Percentiles rank a stretch among this genome's conserved stretches.
phyloP scores from a whole-genome alignment of 1,284 basidiomycete genomes.

The Ustilago bromivora region DNA sequence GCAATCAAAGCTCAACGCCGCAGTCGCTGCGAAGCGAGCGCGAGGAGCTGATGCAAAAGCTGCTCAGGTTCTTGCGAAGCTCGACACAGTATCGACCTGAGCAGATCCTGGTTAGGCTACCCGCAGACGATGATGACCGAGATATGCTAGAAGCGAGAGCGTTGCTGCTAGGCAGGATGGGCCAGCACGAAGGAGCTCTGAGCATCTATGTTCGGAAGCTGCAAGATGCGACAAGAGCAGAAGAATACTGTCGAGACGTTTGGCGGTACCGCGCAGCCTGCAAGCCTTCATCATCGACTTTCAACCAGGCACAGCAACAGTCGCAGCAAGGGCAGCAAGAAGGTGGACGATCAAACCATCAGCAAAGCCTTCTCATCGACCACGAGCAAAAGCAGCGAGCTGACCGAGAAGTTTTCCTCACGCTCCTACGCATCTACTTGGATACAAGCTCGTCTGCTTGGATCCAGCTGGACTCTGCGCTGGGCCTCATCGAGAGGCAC shows the following conservation, averaged over 20 bases:
- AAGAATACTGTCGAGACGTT: constrained; percentile 73
- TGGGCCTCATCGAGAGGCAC: constrained; percentile 85
- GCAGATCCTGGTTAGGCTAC: constrained; percentile 81
- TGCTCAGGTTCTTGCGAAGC: constrained; percentile 81
- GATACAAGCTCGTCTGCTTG: constrained; percentile 68
- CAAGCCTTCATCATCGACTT: background rate
- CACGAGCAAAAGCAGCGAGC: constrained; percentile 38
- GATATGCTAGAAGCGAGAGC: constrained; percentile 80
- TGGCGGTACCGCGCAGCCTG: constrained; percentile 34
- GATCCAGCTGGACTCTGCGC: constrained; percentile 75
- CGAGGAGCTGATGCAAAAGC: constrained; percentile 76
- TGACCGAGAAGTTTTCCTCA: constrained; percentile 77
- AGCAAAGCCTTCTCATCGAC: constrained; percentile 45
- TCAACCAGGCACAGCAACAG: background rate
- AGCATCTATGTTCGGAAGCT: constrained; percentile 90
- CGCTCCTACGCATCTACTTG: constrained; percentile 87
- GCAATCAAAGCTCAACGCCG: background rate
- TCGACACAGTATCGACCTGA: constrained; percentile 82
- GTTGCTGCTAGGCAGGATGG: constrained; percentile 86
- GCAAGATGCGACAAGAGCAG: constrained; percentile 84
- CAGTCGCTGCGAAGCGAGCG: constrained; percentile 49
- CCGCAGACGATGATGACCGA: constrained; percentile 80
- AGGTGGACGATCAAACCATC: constrained; percentile 26
- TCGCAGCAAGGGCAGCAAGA: constrained; percentile 8
- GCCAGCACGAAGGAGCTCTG: constrained; percentile 90